Conservation (phyloP, 1,284 basidiomycete genomes). For the Binderoboletus segoi region DNA sequence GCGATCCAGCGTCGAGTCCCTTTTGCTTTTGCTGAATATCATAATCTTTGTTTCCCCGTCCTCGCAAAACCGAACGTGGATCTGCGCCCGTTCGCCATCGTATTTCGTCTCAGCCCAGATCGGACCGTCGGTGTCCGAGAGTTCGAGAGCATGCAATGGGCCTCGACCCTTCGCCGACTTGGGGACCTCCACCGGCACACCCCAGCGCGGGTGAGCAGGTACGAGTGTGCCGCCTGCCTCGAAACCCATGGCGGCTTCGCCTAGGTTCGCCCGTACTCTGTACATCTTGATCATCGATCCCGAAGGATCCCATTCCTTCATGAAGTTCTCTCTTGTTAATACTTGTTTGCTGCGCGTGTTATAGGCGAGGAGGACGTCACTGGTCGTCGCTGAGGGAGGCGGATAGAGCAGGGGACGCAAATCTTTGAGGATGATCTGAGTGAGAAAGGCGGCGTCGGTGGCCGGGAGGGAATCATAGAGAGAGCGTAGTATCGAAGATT, state of each 20-base stretch:
- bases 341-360: constrained; percentile 57
- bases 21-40: constrained; percentile 84
- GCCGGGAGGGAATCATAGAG: constrained; percentile 62
- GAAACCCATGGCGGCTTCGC: constrained; percentile 57
- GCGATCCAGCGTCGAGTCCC: constrained; percentile 79
- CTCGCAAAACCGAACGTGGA: constrained; percentile 65
- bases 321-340: constrained; percentile 63
- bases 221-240: constrained; percentile 39
- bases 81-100: constrained; percentile 88
- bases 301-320: constrained; percentile 71
- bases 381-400: constrained; percentile 45
- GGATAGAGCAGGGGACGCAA: constrained; percentile 77
- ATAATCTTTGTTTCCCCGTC: constrained; percentile 52
- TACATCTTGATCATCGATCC: constrained; percentile 58
- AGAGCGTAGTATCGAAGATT: constrained; percentile 47
- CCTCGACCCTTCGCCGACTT: constrained; percentile 76
- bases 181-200: constrained; percentile 67
- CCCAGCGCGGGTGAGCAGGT: constrained; percentile 36
- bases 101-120: constrained; percentile 90
- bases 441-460: constrained; percentile 63
- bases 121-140: constrained; percentile 45
- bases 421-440: constrained; percentile 85
- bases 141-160: constrained; percentile 55
- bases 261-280: constrained; percentile 55
- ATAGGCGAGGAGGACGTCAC: constrained; percentile 52